Base-by-base conservation (phyloP, 2,329 filamentous ascomycete species). In the Phialocephala sp. region DNA sequence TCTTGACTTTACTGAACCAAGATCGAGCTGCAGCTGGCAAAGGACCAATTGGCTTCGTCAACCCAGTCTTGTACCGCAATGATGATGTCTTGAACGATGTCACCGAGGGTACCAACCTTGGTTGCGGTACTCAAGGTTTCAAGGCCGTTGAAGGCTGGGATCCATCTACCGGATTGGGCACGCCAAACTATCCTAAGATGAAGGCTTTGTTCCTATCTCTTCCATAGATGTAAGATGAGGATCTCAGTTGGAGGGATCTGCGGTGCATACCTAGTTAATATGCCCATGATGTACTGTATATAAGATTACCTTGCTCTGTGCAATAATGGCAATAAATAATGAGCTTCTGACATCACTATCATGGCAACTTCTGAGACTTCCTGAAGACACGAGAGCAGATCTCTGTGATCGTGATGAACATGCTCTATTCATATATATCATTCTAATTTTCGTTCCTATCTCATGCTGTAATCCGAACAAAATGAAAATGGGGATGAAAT, bases 1-100 rank as follows among this genome's bases (percentile, higher is more conserved):
- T 72, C 12, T 62, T 73, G 36, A 72, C 68, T 15, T 55, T 72
- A 32, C 71, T 81, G 36, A 81, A 81, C 63, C 79, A 81, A 65
- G 78, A 79, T 58, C 75, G 79, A 20, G 69, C 80, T n/a, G 72
- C 74, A 0, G 71, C 70, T 8, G 78, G 79, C 9, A 81, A 80
- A 73, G 71, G 76, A 3, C 68, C 79, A 2, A 72, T 82, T 32
- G 80, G 80, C 0, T 82, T 82, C 63, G 67, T 82, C 5, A 81
- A 82, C 63, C 79, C 79, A 0, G 75, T 76, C 54, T 71, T 82
- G 20, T 71, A 72, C 50, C 43, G 55, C 2, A 60, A 71, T 45
- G 62, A 68, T 18, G 60, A 75, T 22, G 78, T 75, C 0, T 68
- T 77, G 36, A 77, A 76, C 2, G 77, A 79, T 66, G 72, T 79